Conservation (phyloP, 2,329 filamentous ascomycete genomes). For the Cordyceps cicadae region DNA sequence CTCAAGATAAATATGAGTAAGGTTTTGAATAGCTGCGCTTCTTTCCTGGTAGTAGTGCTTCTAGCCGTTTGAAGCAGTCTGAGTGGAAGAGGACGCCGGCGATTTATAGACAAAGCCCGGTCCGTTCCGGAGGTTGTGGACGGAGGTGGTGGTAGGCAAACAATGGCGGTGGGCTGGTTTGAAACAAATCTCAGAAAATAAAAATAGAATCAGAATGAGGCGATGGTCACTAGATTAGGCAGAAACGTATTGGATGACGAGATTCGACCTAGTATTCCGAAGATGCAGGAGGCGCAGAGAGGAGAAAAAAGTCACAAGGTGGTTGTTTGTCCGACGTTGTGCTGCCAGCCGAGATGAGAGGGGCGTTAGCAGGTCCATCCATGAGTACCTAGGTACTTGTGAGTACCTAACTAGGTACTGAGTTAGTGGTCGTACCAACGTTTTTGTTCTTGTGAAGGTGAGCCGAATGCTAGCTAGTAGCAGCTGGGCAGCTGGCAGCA, state of each 20-base stretch:
- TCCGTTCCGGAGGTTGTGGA: neutral
- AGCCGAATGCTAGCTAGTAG: too few relatives aligned
- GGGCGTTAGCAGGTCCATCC: neutral
- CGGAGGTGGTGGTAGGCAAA: neutral
- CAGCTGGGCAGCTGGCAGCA: neutral
- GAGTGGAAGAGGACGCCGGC: neutral
- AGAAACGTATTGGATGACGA: neutral
- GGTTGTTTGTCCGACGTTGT: conserved; percentile 3
- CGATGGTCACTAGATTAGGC: neutral
- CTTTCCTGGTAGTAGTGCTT: neutral
- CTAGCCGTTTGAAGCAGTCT: neutral
- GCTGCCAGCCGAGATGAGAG: neutral
- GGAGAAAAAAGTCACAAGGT: conserved; percentile 2
- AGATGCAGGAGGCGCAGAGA: too few relatives aligned
- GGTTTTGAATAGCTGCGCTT: neutral
- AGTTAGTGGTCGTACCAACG: too few relatives aligned
- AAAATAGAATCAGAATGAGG: neutral
- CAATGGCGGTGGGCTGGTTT: too few relatives aligned
- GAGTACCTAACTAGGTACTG: too few relatives aligned
- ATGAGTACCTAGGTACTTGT: too few relatives aligned
- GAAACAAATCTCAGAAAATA: neutral
- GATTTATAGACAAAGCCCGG: neutral
- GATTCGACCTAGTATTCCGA: neutral
- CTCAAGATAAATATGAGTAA: neutral
- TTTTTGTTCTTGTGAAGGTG: neutral